Evolutionary conservation across 2,329 filamentous ascomycete species (phyloP), one percentile per base, ranked within the genome.

Genomic region (Aspergillus sp.): DNA sequence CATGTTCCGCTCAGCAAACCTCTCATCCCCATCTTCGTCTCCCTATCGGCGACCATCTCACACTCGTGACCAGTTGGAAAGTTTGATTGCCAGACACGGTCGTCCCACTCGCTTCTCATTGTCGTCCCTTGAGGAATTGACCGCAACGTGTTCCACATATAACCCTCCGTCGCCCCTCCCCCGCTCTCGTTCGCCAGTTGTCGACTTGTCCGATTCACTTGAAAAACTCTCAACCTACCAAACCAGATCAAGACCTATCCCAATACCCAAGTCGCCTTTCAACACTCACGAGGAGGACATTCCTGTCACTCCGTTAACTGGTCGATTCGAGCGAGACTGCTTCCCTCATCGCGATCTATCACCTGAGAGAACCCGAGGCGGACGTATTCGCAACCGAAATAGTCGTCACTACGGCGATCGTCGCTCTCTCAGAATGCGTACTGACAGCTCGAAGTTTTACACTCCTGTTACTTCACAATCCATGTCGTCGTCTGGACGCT

Each of bases 71-170:
- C 71, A 74, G 60, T 63, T 73, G n/a, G 71, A 73, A 58, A 70
- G 62, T 63, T 58, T 75, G 60, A 72, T 75, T 61, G 64, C 66
- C 58, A 72, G 69, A 62, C 71, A 74, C 71, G 71, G 71, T 49
- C 70, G 71, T 66, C 72, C 72, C 65, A 73, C 72, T 55, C 71
- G 70, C 39, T 68, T 74, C 36, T 74, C 71, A 20, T 62, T 74
- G 44, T 75, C 73, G 4, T 75, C 73, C 57, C 55, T 75, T 53
- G 67, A 72, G 44, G 72, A 72, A 61, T 61, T 75, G 51, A 74
- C 71, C 41, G 67, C 71, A 24, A 75, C 73, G 32, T 69, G 68
- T 2, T 74, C 73, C 41, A 66, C 70, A 60, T 72, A 71, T 70
- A 69, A 64, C 48, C 72, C 71, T 11, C 71, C 71, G 8, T 68